phyloP scores from a whole-genome alignment of 192 early-diverging fungal species.

The Coemansia sp. region DNA sequence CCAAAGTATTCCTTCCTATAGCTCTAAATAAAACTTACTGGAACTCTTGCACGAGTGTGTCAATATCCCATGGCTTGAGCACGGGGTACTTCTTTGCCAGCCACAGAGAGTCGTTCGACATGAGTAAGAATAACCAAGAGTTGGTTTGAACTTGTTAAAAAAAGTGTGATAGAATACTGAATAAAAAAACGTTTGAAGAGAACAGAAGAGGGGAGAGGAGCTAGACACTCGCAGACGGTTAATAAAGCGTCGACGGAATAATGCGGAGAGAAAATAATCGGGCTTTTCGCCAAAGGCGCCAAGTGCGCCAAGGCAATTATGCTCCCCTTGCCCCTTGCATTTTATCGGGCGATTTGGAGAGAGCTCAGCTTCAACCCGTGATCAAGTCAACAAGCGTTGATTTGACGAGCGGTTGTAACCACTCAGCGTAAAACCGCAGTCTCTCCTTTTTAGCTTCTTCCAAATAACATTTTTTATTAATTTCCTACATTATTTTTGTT shows the following conservation, averaged over 20 bases:
- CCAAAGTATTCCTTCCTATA: background rate
- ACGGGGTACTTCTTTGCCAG: conserved; percentile 49
- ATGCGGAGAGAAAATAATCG: background rate
- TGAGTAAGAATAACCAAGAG: background rate
- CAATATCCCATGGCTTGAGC: conserved; percentile 59
- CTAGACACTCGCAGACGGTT: background rate
- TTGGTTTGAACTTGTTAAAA: background rate
- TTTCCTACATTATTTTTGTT: conserved; percentile 8
- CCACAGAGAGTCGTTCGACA: conserved; percentile 22
- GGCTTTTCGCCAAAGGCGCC: background rate
- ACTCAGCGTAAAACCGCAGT: background rate
- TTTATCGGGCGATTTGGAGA: background rate
- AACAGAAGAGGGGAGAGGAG: background rate
- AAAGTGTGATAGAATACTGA: background rate
- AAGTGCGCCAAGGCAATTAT: background rate
- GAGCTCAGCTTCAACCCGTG: background rate
- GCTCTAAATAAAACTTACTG: conserved; percentile 36
- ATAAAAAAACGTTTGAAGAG: background rate
- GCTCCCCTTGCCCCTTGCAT: background rate
- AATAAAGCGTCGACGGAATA: background rate
- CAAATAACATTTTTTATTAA: conserved; percentile 9
- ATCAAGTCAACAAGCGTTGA: background rate
- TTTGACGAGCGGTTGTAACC: background rate
- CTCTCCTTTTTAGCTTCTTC: background rate
- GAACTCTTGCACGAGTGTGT: conserved; percentile 47